phyloP scores from a whole-genome alignment of 805 yeast genomes.

The Candida coquimbonensis region DNA sequence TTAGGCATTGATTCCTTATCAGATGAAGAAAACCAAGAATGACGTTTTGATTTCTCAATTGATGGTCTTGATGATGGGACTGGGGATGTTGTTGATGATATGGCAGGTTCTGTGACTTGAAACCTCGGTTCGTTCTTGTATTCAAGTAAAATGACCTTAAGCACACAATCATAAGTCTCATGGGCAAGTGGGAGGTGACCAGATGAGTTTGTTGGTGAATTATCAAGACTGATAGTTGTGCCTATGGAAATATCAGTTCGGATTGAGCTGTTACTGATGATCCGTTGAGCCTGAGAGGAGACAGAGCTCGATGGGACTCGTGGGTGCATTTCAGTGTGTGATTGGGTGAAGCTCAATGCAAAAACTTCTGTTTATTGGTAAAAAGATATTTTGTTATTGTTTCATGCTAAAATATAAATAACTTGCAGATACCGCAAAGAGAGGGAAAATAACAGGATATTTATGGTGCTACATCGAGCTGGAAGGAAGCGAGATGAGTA shows the following conservation, averaged over 20 bases:
- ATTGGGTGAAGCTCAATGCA: no score
- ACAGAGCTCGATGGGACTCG: not conserved
- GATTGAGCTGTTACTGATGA: constrained; percentile 8
- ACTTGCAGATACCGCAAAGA: no score
- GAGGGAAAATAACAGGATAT: no score
- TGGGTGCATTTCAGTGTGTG: not conserved
- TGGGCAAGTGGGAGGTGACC: not conserved
- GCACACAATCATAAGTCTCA: constrained; percentile 42
- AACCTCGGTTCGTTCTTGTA: constrained; percentile 62
- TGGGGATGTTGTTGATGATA: constrained; percentile 10
- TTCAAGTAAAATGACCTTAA: constrained; percentile 51
- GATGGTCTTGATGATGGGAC: constrained; percentile 9
- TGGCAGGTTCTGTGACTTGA: constrained; percentile 18
- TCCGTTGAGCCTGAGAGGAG: not conserved
- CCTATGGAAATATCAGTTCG: constrained; percentile 8
- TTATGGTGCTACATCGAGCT: no score
- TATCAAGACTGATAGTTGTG: constrained; percentile 7
- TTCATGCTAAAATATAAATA: no score
- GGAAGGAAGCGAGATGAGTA: no score
- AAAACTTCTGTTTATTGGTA: no score
- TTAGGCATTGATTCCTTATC: constrained; percentile 31
- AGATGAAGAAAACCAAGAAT: constrained; percentile 24
- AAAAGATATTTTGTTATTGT: no score
- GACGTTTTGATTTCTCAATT: constrained; percentile 14
- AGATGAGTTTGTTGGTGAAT: constrained; percentile 1